A percentile compares a stretch with the other conserved stretches of the same genome.
Evolutionary conservation across 176 grass and related monocot genomes (phyloP).

Genomic region (Chrysopogon serrulatus): DNA sequence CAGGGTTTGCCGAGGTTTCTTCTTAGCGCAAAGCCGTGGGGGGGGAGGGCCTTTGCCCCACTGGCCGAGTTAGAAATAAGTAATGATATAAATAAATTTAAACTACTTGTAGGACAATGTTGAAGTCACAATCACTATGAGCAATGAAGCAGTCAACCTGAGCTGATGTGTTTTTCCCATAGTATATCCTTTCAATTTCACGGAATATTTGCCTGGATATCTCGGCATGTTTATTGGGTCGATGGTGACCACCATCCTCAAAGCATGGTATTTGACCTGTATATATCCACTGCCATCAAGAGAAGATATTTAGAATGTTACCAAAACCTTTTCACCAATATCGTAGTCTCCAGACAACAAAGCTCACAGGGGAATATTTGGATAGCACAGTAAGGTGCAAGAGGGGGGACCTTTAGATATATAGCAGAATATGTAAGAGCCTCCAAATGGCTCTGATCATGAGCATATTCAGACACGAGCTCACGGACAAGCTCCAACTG

Average conservation of each 20-base stretch:
- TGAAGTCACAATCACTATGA: neutral
- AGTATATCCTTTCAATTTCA: conserved; percentile 77
- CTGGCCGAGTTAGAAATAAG: no score
- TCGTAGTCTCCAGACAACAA: neutral
- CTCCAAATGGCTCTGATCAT: conserved; percentile 50
- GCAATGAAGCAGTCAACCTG: conserved; percentile 44
- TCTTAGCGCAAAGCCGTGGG: neutral
- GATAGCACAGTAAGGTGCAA: neutral
- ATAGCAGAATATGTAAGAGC: conserved; percentile 79
- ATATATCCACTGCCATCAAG: conserved; percentile 82
- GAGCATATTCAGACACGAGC: conserved; percentile 42
- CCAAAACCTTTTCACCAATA: neutral
- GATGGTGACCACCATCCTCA: conserved; percentile 87
- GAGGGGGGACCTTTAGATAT: conserved; percentile 74
- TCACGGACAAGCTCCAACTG: conserved; percentile 79
- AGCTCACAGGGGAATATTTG: neutral
- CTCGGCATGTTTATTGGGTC: conserved; percentile 92
- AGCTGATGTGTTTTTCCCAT: conserved; percentile 46
- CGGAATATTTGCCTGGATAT: conserved; percentile 91
- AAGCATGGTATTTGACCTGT: conserved; percentile 88
- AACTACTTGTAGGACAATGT: neutral
- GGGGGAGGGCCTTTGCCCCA: no score
- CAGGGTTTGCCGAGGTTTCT: neutral
- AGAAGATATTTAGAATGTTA: conserved; percentile 3
- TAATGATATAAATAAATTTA: neutral